Evolutionary conservation across 1,284 basidiomycete genomes (phyloP), one percentile per base, ranked within the genome.

Genomic region (Tremellales sp.): DNA sequence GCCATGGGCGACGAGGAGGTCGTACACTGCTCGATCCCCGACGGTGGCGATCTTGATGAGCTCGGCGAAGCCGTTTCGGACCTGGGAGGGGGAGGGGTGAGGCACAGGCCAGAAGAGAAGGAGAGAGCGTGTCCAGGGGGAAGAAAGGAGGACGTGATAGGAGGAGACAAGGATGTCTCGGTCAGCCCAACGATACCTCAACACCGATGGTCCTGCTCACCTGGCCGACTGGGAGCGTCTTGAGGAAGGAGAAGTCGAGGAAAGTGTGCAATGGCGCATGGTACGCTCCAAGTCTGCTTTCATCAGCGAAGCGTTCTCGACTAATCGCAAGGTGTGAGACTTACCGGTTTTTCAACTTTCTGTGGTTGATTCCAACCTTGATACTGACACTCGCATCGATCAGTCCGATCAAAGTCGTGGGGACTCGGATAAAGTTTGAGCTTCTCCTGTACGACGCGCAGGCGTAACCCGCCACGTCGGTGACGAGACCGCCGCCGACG

Each of bases 351-450:
- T 70, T 71, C 24, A 68, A 53, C 65, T 72, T 72, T 47, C 59
- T 54, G 61, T 72, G 70, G 62, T 72, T 72, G 56, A 72, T 53
- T 19, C 64, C 68, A 47, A 70, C 66, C 63, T 75, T 76, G 71
- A 76, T 75, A 40, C 67, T 71, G 56, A 76, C 74, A 52, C 69
- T 65, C 34, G 74, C 74, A 43, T 76, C 74, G 57, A 76, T 76
- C 19, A 76, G 59, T 43, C 72, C 74, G 48, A 76, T 76, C 43
- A 76, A 59, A 16, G 74, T 76, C 18, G 74, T 76, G 21, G 73
- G 70, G 14, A 75, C 69, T 42, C 74, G 71, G 56, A 75, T 75
- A 57, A 74, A 75, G 68, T 75, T 75, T 61, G 66, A 69, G 25
- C 65, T 65, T 58, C 74, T 63, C 45, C 73, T 64, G 69, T 76